Conservation (phyloP, 306 rosid species). For the Benincasa hispida region DNA sequence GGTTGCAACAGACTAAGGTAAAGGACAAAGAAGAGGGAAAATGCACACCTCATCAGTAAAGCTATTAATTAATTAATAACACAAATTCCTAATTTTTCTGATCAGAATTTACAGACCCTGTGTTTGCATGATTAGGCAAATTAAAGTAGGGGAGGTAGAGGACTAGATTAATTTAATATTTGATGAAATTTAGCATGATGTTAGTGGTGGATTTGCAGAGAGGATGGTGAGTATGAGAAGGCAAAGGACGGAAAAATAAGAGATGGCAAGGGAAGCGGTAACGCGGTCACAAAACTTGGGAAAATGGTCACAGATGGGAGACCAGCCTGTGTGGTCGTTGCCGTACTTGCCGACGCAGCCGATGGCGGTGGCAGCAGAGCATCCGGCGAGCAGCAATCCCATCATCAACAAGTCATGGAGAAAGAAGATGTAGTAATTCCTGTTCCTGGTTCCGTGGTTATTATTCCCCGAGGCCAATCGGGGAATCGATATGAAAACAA, state of each 20-base stretch:
- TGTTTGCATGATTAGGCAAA: too few relatives aligned
- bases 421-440: constrained; percentile 20
- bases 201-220: constrained; percentile 10
- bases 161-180: too few relatives aligned
- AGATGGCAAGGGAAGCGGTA: constrained; percentile 21
- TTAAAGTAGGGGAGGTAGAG: too few relatives aligned
- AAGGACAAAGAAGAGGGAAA: neutral
- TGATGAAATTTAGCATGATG: too few relatives aligned
- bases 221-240: constrained; percentile 24
- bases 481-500: constrained; percentile 8
- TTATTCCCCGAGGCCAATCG: neutral
- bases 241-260: constrained; percentile 26
- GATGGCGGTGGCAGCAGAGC: constrained; percentile 35
- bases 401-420: constrained; percentile 33
- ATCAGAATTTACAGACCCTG: too few relatives aligned
- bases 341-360: constrained; percentile 43
- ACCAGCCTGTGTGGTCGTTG: constrained; percentile 36
- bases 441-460: neutral
- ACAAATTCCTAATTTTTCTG: too few relatives aligned
- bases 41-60: neutral
- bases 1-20: neutral
- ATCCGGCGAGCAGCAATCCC: constrained; percentile 23
- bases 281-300: constrained; percentile 22
- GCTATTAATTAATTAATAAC: too few relatives aligned
- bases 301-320: constrained; percentile 33